phyloP scores from a whole-genome alignment of 2,329 filamentous ascomycete species.

The Aureobasidium leucospermi region DNA sequence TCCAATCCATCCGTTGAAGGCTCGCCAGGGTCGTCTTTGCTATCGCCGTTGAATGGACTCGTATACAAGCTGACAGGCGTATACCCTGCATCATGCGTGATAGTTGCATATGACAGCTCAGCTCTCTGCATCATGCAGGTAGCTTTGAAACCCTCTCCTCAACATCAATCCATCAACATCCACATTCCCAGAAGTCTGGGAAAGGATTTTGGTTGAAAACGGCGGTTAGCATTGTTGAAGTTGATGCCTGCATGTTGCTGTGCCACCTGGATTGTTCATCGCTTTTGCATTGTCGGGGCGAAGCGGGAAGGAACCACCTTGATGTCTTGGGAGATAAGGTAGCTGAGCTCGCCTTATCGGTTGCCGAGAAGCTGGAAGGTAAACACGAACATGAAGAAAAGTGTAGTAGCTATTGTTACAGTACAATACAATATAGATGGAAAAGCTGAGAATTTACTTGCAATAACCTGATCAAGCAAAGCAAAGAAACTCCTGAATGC shows the following conservation, averaged over 20 bases:
- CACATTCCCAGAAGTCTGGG: not conserved
- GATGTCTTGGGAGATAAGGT: not conserved
- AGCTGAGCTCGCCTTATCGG: too few species aligned
- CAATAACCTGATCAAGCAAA: not conserved
- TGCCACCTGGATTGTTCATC: not conserved
- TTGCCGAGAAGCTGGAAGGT: not conserved
- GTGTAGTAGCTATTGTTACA: constrained; percentile 7
- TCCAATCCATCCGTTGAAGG: not conserved
- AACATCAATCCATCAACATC: not conserved
- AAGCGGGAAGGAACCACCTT: not conserved
- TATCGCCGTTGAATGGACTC: not conserved
- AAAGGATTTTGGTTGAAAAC: not conserved
- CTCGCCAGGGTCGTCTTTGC: not conserved
- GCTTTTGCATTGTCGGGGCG: not conserved
- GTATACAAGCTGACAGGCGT: not conserved
- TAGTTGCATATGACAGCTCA: not conserved
- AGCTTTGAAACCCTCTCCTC: not conserved
- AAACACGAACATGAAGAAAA: not conserved
- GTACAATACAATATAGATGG: constrained; percentile 5
- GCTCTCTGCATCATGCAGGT: not conserved
- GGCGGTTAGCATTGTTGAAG: not conserved
- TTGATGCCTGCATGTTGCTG: not conserved
- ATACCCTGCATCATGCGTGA: not conserved
- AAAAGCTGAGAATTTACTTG: constrained; percentile 1
- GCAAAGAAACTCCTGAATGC: constrained; percentile 6